These are phyloP conservation scores for Mediolabrus comicus DNA, from an alignment of 108 stramenopile genomes.

Conservation along the genomic window DNA sequence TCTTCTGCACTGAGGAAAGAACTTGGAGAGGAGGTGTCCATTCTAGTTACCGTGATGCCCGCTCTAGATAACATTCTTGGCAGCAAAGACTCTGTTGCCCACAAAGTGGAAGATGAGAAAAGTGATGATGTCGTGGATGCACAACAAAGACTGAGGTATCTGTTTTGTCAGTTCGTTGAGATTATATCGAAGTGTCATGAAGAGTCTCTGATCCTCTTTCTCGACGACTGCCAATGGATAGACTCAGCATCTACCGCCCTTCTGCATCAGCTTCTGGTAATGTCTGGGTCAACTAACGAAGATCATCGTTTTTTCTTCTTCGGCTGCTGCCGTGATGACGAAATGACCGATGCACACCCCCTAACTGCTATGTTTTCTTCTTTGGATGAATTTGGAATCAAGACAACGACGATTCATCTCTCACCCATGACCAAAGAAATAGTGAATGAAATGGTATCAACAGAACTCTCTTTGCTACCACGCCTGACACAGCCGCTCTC, in stretches of 20 bases:
- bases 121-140: constrained; percentile 7
- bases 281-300: not conserved
- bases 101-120: too few species aligned
- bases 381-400: not conserved
- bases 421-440: not conserved
- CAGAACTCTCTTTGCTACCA: constrained; percentile 10
- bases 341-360: constrained; percentile 15
- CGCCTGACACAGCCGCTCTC: constrained; percentile 11
- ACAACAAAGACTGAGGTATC: constrained; percentile 5
- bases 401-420: not conserved
- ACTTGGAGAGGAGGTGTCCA: not conserved
- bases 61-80: constrained; percentile 1
- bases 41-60: not conserved
- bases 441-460: constrained; percentile 11
- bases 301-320: constrained; percentile 1
- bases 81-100: too few species aligned
- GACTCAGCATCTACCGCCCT: constrained; percentile 9
- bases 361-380: not conserved
- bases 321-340: constrained; percentile 13
- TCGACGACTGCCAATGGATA: constrained; percentile 36
- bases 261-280: constrained; percentile 5
- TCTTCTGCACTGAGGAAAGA: not conserved
- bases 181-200: constrained; percentile 10
- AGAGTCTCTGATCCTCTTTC: not conserved
- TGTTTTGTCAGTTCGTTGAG: constrained; percentile 11